phyloP scores from a whole-genome alignment of 1,139 yeast species.

The Kodamaea sp. region DNA sequence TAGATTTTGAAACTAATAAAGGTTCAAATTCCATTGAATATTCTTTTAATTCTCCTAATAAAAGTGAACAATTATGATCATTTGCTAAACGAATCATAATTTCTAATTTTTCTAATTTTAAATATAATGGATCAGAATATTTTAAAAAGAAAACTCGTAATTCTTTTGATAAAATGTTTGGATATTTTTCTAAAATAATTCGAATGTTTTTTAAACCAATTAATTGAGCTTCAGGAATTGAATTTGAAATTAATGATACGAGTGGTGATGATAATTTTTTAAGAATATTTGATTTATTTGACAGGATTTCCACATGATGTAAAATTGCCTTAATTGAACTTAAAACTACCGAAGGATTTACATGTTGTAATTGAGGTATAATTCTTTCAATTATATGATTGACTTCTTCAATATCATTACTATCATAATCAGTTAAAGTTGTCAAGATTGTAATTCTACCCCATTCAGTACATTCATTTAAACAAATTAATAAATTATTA shows the following conservation, averaged over 20 bases:
- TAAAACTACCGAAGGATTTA: conserved; percentile 91
- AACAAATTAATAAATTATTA: conserved; percentile 68
- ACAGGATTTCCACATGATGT: conserved; percentile 59
- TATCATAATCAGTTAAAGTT: conserved; percentile 70
- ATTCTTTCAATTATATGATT: conserved; percentile 86
- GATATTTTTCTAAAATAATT: conserved; percentile 85
- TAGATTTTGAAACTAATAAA: conserved; percentile 79
- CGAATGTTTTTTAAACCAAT: conserved; percentile 91
- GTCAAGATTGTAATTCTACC: conserved; percentile 88
- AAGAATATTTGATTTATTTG: conserved; percentile 41
- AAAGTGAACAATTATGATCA: conserved; percentile 60
- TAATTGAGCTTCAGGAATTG: conserved; percentile 91
- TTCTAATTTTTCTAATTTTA: conserved; percentile 89
- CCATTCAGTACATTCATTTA: conserved; percentile 99
- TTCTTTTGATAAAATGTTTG: conserved; percentile 72
- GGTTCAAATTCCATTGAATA: conserved; percentile 93
- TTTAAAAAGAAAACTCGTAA: conserved; percentile 88
- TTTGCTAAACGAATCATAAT: conserved; percentile 83
- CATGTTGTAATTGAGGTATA: conserved; percentile 95
- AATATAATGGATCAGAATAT: conserved; percentile 90
- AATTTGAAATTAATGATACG: conserved; percentile 80
- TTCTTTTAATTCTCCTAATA: conserved; percentile 84
- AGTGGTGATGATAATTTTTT: conserved; percentile 87
- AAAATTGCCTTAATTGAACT: conserved; percentile 81
- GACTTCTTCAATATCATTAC: conserved; percentile 60